Conservation (phyloP, 805 yeast genomes). For the Zygotorulaspora florentina region DNA sequence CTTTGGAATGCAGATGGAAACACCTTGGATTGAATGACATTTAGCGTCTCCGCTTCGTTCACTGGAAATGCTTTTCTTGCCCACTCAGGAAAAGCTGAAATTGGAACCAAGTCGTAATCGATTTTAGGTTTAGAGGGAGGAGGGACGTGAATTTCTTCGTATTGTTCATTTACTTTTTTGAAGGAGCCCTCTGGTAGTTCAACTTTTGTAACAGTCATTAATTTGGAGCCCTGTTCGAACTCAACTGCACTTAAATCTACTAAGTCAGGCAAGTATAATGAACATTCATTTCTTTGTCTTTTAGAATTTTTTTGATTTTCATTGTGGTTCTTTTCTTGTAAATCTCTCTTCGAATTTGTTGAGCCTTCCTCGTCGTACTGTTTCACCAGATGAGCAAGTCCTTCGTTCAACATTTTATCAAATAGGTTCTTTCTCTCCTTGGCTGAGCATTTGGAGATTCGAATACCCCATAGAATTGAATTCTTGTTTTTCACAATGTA, state of each 20-base stretch:
- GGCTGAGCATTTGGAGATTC: conserved; percentile 39
- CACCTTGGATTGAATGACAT: conserved; percentile 79
- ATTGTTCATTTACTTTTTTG: conserved; percentile 63
- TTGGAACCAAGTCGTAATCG: conserved; percentile 45
- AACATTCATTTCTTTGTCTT: conserved; percentile 27
- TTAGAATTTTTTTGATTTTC: conserved; percentile 17
- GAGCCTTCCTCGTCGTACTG: conserved; percentile 37
- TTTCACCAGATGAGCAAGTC: conserved; percentile 39
- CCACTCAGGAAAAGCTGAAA: conserved; percentile 74
- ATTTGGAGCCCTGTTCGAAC: conserved; percentile 70
- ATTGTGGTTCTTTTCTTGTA: conserved; percentile 9
- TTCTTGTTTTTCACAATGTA: conserved; percentile 48
- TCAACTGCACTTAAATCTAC: conserved; percentile 61
- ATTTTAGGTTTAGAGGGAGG: conserved; percentile 58
- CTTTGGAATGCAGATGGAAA: conserved; percentile 70
- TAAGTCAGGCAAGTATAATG: conserved; percentile 20
- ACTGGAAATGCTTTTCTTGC: conserved; percentile 70
- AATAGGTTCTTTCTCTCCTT: conserved; percentile 37
- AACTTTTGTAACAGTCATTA: conserved; percentile 63
- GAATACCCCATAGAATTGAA: conserved; percentile 51
- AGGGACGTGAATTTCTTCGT: conserved; percentile 92
- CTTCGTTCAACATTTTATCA: conserved; percentile 43
- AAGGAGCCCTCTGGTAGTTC: conserved; percentile 80
- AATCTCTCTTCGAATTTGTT: conserved; percentile 7
- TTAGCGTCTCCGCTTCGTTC: conserved; percentile 60